Evolutionary conservation across 2,329 filamentous ascomycete genomes (phyloP), one percentile per base, ranked within the genome.

Genomic region (Elsinoe australis): DNA sequence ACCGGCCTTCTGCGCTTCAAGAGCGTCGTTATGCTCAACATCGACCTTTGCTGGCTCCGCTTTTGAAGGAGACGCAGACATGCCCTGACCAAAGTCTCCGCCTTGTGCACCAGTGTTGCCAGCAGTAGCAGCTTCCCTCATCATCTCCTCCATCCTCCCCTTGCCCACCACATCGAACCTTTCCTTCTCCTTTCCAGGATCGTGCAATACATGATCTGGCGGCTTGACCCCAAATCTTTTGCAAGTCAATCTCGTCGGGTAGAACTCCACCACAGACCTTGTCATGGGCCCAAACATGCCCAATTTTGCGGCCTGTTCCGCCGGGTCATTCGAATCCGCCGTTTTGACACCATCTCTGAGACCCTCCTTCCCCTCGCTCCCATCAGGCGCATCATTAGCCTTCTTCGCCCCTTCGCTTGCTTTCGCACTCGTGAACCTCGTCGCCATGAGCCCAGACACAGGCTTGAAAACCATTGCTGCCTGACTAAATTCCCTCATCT

Each of bases 281-380:
- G 92, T 98, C 79, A 96, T 76, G 10, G 80, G 75, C 1, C 92
- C 92, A 66, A 89, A 95, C 88, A 96, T 95, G 50, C 87, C 88
- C 61, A 95, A 70, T 59, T 77, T 85, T 5, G 92, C 92, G 1
- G 92, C 92, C 56, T 87, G 82, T 61, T 89, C 84, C 8, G 87
- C 87, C 0, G 89, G 83, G 58, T 95, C 85, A 3, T 35, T 46
- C n/a, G n/a, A n/a, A n/a, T n/a, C n/a, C n/a, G n/a, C n/a, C n/a
- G n/a, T n/a, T n/a, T n/a, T n/a, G n/a, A n/a, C 12, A 5, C 35
- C 15, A 48, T 38, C 6, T 45, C 32, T n/a, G n/a, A n/a, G n/a
- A 22, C 54, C 54, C 4, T 51, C 47, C 46, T 12, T 42, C 49
- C 12, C 53, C 52, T 9, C 58, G 50, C 10, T 50, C 49, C 3